Percentiles rank a stretch among this genome's conserved stretches.
Conservation (phyloP, 2,329 filamentous ascomycete species). For the Coniochaeta sp. region DNA sequence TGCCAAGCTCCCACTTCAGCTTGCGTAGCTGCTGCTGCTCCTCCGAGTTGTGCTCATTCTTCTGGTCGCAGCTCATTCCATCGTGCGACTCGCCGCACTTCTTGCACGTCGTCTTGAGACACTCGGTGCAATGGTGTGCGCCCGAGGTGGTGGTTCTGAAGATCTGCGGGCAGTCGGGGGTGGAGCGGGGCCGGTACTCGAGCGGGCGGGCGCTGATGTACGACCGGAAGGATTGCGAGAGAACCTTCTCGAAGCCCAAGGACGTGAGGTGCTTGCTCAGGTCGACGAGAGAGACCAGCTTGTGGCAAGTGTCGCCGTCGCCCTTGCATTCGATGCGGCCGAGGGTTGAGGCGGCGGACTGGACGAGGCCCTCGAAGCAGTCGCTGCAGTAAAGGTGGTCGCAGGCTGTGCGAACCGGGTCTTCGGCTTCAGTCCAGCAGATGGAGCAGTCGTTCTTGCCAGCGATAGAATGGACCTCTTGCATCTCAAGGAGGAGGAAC, state of each 20-base stretch:
- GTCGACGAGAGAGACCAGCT: conserved; percentile 17
- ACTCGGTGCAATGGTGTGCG: conserved; percentile 27
- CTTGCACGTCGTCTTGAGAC: conserved; percentile 16
- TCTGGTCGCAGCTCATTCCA: conserved; percentile 24
- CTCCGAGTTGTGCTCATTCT: conserved; percentile 18
- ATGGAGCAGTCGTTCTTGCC: conserved; percentile 24
- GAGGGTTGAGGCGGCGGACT: conserved; percentile 8
- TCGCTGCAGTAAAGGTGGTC: conserved; percentile 32
- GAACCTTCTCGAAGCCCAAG: conserved; percentile 25
- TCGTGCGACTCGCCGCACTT: conserved; percentile 16
- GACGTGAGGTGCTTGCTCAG: conserved; percentile 23
- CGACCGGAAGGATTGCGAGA: conserved; percentile 25
- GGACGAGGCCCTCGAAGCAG: conserved; percentile 30
- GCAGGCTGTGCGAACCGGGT: conserved; percentile 27
- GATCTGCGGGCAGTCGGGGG: conserved; percentile 32
- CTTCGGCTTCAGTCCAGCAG: conserved; percentile 28
- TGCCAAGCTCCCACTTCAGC: conserved; percentile 25
- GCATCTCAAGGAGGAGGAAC: conserved; percentile 9
- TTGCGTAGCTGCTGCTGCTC: conserved; percentile 17
- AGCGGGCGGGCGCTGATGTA: conserved; percentile 25
- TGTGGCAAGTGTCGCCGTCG: conserved; percentile 16
- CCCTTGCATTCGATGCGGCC: conserved; percentile 20
- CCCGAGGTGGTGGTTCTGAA: conserved; percentile 23
- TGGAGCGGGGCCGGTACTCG: conserved; percentile 31
- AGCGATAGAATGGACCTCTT: no score